Evolutionary conservation across 352 stramenopile species (phyloP), one percentile per base, ranked within the genome.

Genomic region (Phytopythium litorale): DNA sequence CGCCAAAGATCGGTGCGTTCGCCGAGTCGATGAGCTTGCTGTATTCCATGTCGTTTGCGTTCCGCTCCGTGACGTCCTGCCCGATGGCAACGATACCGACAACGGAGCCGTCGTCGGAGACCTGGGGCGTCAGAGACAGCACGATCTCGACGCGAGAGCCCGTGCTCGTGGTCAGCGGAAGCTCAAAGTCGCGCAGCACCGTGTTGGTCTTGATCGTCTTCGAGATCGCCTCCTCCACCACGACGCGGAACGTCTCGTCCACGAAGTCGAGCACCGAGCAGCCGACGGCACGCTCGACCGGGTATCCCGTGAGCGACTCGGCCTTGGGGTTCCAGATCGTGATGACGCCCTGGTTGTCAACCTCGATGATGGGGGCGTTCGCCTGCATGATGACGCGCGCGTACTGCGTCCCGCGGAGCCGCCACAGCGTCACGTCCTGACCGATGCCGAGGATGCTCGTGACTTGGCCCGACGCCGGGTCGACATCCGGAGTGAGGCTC

Each of bases 1-100:
- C 79, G 6, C 78, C 83, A 52, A 94, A 91, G 58, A 90, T 91
- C 32, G 84, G 85, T 6, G 85, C 85, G 43, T 94, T 92, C 2
- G 83, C 85, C 5, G 78, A 78, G 54, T 94, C 80, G 58, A 94
- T 77, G 2, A 94, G 71, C 37, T 81, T 85, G 49, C 76, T 78
- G 45, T 88, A 88, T 63, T 92, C 79, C 59, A 82, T 80, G 51
- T 89, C 81, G 55, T 76, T 86, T 11, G 79, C 70, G 38, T 87
- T 89, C 7, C 75, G 67, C 49, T 84, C 72, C 0, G 79, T 88
- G 42, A 92, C 69, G 56, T 90, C 82, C 49, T 89, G 79, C 15
- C 82, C 84, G 43, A 93, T 88, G 7, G 77, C 84, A 7, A 93
- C 78, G 43, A 92, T 75, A 4, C 77, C 70, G 1, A 68, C 70